A percentile compares a stretch with the other conserved stretches of the same genome.
Evolutionary conservation across 805 yeast genomes (phyloP).

Genomic region (Yarrowia osloensis): DNA sequence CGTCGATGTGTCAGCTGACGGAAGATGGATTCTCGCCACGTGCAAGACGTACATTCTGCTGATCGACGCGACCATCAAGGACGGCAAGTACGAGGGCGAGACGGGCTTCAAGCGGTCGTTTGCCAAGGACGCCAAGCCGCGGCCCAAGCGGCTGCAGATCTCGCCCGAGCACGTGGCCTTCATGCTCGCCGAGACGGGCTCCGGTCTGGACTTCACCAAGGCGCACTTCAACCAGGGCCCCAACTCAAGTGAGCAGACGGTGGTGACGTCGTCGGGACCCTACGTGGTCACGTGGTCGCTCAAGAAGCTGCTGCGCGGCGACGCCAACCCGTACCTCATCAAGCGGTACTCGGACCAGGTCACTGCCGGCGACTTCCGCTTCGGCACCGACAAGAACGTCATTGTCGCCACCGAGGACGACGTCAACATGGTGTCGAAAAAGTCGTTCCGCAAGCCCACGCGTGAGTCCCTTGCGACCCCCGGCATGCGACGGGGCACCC

Average conservation of each 20-base stretch:
- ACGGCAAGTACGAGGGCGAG: constrained; percentile 59
- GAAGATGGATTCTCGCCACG: constrained; percentile 79
- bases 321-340: constrained; percentile 60
- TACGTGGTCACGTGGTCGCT: constrained; percentile 81
- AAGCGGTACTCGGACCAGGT: constrained; percentile 62
- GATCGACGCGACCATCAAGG: constrained; percentile 64
- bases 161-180: constrained; percentile 71
- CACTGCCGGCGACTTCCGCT: constrained; percentile 76
- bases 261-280: constrained; percentile 79
- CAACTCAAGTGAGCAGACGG: constrained; percentile 64
- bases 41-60: constrained; percentile 70
- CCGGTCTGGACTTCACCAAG: constrained; percentile 60
- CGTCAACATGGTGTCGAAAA: constrained; percentile 67
- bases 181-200: constrained; percentile 54
- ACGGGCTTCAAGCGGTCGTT: constrained; percentile 68
- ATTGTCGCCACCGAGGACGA: constrained; percentile 75
- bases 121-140: constrained; percentile 64
- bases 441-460: constrained; percentile 60
- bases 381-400: constrained; percentile 68
- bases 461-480: constrained; percentile 47
- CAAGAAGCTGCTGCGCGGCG: constrained; percentile 56
- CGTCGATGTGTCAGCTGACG: constrained; percentile 73
- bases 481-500: background rate
- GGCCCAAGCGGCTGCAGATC: constrained; percentile 65
- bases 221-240: constrained; percentile 78